Percentiles rank a stretch among this genome's conserved stretches.
Conservation (phyloP, 345 rosid species). For the Aquilaria malaccensis region DNA sequence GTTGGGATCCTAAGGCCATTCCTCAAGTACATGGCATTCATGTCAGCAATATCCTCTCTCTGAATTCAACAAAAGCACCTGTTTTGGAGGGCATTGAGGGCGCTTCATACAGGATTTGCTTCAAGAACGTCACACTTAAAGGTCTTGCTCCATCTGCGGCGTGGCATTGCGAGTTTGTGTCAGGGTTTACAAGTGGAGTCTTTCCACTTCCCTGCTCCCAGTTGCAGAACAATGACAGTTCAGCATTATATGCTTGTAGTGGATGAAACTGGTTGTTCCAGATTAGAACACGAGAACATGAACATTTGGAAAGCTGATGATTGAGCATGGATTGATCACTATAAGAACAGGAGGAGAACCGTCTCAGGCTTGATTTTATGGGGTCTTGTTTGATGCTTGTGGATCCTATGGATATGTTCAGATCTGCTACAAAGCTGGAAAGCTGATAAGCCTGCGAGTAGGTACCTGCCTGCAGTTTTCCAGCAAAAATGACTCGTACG, state of each 20-base stretch:
- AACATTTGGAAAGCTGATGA: not conserved
- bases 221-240: conserved; percentile 39
- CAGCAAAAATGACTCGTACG: no score
- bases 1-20: conserved; percentile 80
- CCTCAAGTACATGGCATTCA: conserved; percentile 67
- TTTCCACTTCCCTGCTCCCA: conserved; percentile 63
- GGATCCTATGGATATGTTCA: not conserved
- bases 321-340: not conserved
- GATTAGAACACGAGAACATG: not conserved
- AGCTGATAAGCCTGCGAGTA: no score
- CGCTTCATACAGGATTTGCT: conserved; percentile 58
- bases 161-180: conserved; percentile 84
- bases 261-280: conserved; percentile 9
- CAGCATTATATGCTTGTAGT: conserved; percentile 27
- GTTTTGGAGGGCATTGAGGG: conserved; percentile 62
- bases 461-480: not conserved
- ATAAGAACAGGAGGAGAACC: conserved; percentile 1
- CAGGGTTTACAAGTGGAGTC: conserved; percentile 54
- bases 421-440: not conserved
- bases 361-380: not conserved
- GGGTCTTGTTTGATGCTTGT: conserved; percentile 1
- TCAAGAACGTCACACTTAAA: conserved; percentile 57
- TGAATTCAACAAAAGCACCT: conserved; percentile 78
- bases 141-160: conserved; percentile 39
- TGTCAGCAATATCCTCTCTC: conserved; percentile 51